phyloP scores from a whole-genome alignment of 768 basidiomycete species.

The Pulveroboletus ravenelii region DNA sequence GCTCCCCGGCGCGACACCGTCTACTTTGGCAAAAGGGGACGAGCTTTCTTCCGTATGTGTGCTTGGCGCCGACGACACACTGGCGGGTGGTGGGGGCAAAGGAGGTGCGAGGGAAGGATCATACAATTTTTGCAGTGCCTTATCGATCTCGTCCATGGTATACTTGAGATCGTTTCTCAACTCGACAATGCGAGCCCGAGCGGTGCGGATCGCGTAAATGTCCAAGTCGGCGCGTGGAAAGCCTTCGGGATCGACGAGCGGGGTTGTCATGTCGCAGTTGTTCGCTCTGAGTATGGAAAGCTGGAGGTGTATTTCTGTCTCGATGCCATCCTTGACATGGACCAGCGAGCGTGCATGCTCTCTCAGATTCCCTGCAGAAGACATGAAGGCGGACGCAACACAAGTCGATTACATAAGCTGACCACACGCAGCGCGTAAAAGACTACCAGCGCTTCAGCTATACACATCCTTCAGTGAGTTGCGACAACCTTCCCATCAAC shows the following conservation, averaged over 20 bases:
- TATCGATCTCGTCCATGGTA: constrained; percentile 62
- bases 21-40: constrained; percentile 73
- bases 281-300: constrained; percentile 60
- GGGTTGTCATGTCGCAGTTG: constrained; percentile 58
- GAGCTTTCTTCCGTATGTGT: constrained; percentile 11
- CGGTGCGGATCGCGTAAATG: constrained; percentile 70
- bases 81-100: constrained; percentile 17
- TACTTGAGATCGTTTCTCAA: constrained; percentile 71
- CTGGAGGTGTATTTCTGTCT: constrained; percentile 63
- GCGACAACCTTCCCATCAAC: constrained; percentile 55
- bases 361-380: constrained; percentile 39
- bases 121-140: constrained; percentile 67
- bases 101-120: constrained; percentile 33
- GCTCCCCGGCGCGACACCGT: constrained; percentile 73
- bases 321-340: constrained; percentile 63
- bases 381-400: constrained; percentile 26
- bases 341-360: constrained; percentile 64
- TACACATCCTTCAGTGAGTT: not conserved
- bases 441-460: not conserved
- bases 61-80: constrained; percentile 21
- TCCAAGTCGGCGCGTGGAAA: constrained; percentile 88
- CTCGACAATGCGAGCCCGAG: constrained; percentile 74
- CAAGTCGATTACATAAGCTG: constrained; percentile 8
- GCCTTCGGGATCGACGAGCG: constrained; percentile 81
- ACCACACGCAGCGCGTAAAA: not conserved